These are phyloP conservation scores for Priceomyces melissophilus DNA, from an alignment of 805 yeast genomes.

Conservation along the genomic window DNA sequence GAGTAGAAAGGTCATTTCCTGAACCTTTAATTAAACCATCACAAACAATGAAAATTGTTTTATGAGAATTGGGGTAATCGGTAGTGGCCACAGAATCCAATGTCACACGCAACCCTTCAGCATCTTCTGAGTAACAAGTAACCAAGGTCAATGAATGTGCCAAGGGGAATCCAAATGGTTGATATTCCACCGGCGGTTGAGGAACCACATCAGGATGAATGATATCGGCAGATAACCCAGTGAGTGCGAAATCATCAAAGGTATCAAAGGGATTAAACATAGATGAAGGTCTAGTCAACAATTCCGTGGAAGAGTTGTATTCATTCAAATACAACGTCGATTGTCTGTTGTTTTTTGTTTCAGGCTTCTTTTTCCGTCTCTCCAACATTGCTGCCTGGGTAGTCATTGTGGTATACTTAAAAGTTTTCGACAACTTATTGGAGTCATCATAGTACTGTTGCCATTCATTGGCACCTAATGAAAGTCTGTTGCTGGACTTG, in stretches of 20 bases:
- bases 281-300: slow-evolving; percentile 28
- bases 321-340: slow-evolving; percentile 30
- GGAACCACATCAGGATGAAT: slow-evolving; percentile 79
- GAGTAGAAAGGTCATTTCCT: slow-evolving; percentile 83
- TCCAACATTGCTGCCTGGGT: slow-evolving; percentile 51
- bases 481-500: slow-evolving; percentile 25
- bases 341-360: slow-evolving; percentile 19
- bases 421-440: slow-evolving; percentile 32
- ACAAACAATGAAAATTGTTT: slow-evolving; percentile 78
- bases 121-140: slow-evolving; percentile 94
- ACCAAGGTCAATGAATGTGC: slow-evolving; percentile 47
- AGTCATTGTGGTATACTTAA: slow-evolving; percentile 59
- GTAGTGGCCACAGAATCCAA: slow-evolving; percentile 93
- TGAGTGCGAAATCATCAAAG: slow-evolving; percentile 31
- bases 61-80: slow-evolving; percentile 93
- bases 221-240: slow-evolving; percentile 53
- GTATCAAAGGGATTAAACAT: slow-evolving; percentile 31
- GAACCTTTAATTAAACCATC: slow-evolving; percentile 95
- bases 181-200: slow-evolving; percentile 86
- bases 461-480: slow-evolving; percentile 40
- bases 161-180: slow-evolving; percentile 83
- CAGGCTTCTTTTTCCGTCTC: slow-evolving; percentile 13
- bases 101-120: slow-evolving; percentile 79
- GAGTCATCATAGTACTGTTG: slow-evolving; percentile 34
- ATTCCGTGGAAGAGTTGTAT: slow-evolving; percentile 31